A percentile compares a stretch with the other conserved stretches of the same genome.
These are phyloP conservation scores for Solanum habrochaites DNA, from an alignment of 257 asterid genomes.

Conservation along the genomic window DNA sequence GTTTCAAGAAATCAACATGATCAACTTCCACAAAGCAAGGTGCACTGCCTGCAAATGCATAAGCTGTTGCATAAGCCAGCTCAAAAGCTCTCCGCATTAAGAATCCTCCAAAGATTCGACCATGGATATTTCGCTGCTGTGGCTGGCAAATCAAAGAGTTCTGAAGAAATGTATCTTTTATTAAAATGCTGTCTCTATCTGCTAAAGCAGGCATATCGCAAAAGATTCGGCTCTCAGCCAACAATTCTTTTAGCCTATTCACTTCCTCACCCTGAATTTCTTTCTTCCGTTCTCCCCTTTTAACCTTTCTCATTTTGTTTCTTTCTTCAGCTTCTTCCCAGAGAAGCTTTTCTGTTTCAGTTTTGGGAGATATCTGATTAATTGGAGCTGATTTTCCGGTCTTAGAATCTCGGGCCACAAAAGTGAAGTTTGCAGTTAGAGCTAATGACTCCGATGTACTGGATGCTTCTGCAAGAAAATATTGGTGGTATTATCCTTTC, in stretches of 20 bases:
- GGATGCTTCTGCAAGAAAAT: constrained; percentile 28
- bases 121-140: constrained; percentile 85
- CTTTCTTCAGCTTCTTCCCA: constrained; percentile 83
- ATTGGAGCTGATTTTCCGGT: constrained; percentile 77
- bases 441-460: constrained; percentile 40
- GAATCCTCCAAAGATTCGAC: constrained; percentile 92
- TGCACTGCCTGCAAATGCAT: constrained; percentile 67
- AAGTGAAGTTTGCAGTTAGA: constrained; percentile 89
- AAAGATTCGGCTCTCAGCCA: constrained; percentile 69
- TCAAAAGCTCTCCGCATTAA: constrained; percentile 90
- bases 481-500: not conserved
- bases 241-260: constrained; percentile 38
- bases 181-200: constrained; percentile 74
- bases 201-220: constrained; percentile 96
- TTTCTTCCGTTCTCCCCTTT: constrained; percentile 42
- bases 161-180: constrained; percentile 71
- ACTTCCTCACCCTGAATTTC: constrained; percentile 37
- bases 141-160: constrained; percentile 91
- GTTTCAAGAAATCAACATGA: constrained; percentile 84
- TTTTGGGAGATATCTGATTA: constrained; percentile 70
- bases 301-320: constrained; percentile 52
- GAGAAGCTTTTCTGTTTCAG: constrained; percentile 51
- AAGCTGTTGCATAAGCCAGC: constrained; percentile 76
- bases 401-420: constrained; percentile 81
- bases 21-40: constrained; percentile 86